Base-by-base conservation (phyloP, 2,329 filamentous ascomycete species). In the Trichoderma semiorbis region DNA sequence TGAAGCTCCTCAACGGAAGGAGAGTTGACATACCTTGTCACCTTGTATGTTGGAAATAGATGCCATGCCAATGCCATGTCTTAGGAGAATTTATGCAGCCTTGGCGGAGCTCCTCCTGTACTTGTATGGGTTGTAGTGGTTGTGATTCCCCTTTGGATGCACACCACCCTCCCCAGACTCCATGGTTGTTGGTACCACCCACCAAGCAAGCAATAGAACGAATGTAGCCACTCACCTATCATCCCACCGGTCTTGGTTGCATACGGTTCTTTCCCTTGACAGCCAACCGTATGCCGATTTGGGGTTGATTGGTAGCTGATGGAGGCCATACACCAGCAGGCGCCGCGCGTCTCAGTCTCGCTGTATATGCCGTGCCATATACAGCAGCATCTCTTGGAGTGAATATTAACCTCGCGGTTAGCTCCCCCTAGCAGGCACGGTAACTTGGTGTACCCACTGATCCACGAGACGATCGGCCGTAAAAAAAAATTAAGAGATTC, bases 81-180 rank as follows among this genome's bases (percentile, higher is more conserved):
- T 32, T 60, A 60, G 65, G 65, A 47, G 34, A 60, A 60, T 47
- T 68, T 58, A 68, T 68, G 65, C 65, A 60, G 65, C 65, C 53
- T 68, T 60, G 53, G 34, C 28, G 53, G 36, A 68, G 53, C 53
- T 4, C 36, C n/a, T 36, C 14, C 14, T 16, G 34, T 21, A 36
- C 5, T 60, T 47, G 34, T 14, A 55, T 39, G 28, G 14, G 18
- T 32, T 30, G 18, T 14, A 21, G 26, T 60, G 30, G 5, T n/a
- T 32, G 18, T 14, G 28, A 6, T 60, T 28, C 8, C n/a, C 7
- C 18, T 16, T 16, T 47, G 34, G 53, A 21, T 12, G 26, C 28
- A 47, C 26, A 24, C 64, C 24, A 34, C 50, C 50, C 47, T 36
- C 50, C 64, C 21, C 64, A 58, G 32, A 57, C 24, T 58, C 32